phyloP scores from a whole-genome alignment of 2,329 filamentous ascomycete genomes.

The Peltaster fructicola region DNA sequence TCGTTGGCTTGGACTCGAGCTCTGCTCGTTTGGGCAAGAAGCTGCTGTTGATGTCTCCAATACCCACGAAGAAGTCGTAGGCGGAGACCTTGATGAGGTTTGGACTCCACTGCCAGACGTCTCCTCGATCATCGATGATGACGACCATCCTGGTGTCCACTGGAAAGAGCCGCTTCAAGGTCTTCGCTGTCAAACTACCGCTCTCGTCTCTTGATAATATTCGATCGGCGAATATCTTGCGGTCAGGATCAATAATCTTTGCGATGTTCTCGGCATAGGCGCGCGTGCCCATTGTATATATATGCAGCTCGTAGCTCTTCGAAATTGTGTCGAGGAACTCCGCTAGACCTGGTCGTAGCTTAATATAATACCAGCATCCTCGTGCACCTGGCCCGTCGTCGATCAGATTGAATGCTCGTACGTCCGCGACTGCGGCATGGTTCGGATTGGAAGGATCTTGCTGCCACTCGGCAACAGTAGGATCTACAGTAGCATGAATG shows the following conservation, averaged over 20 bases:
- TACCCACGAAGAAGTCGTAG: constrained; percentile 96
- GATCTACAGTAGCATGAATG: constrained; percentile 94
- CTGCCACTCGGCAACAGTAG: constrained; percentile 92
- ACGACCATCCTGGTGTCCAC: constrained; percentile 98
- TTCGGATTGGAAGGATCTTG: constrained; percentile 77
- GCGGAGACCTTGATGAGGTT: constrained; percentile 90
- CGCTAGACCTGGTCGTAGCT: constrained; percentile 72
- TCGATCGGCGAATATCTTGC: constrained; percentile 78
- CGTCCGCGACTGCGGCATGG: constrained; percentile 74
- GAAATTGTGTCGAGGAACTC: constrained; percentile 66
- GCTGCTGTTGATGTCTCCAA: constrained; percentile 96
- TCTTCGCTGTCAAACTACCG: constrained; percentile 81
- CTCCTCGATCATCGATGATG: constrained; percentile 91
- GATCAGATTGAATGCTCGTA: constrained; percentile 70
- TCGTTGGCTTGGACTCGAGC: constrained; percentile 14
- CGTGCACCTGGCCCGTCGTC: constrained; percentile 64
- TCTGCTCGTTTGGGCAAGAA: constrained; percentile 67
- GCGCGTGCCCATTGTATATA: constrained; percentile 97
- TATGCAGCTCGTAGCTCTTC: constrained; percentile 79
- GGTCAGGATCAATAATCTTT: constrained; percentile 77
- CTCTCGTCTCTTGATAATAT: constrained; percentile 96
- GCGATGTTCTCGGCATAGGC: constrained; percentile 90
- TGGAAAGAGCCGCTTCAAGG: constrained; percentile 75
- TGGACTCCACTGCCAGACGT: constrained; percentile 86
- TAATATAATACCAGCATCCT: constrained; percentile 95